phyloP scores from a whole-genome alignment of 139 green algal genomes.

The Chlamydomonas urium region DNA sequence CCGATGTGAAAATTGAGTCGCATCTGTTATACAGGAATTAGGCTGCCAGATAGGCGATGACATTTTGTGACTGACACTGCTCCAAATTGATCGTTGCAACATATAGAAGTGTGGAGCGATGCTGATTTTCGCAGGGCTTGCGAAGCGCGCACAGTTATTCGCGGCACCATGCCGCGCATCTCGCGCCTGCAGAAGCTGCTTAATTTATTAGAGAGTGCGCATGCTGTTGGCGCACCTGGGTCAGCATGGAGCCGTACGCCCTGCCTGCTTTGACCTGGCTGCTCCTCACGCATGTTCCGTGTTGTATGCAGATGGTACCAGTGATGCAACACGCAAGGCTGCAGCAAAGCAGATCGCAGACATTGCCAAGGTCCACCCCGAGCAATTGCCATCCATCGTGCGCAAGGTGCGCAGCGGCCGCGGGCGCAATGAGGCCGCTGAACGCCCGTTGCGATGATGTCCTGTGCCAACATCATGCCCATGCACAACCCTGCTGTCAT shows the following conservation, averaged over 20 bases:
- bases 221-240: background rate
- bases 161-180: background rate
- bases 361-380: conserved; percentile 64
- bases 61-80: too few species aligned
- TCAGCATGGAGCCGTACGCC: too few species aligned
- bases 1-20: too few species aligned
- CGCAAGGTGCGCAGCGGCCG: conserved; percentile 46
- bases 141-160: too few species aligned
- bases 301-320: conserved; percentile 60
- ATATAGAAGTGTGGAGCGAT: too few species aligned
- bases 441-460: too few species aligned
- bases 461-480: background rate
- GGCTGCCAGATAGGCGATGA: too few species aligned
- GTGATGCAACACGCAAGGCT: conserved; percentile 59
- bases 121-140: too few species aligned
- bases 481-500: background rate
- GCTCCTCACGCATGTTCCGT: background rate
- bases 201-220: conserved; percentile 65
- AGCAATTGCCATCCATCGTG: conserved; percentile 69
- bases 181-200: conserved; percentile 65
- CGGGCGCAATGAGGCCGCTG: background rate
- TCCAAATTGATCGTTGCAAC: too few species aligned
- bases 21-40: too few species aligned
- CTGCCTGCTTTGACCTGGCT: background rate
- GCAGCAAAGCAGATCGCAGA: conserved; percentile 77